phyloP scores from a whole-genome alignment of 495 filamentous ascomycete genomes.

The Jackrogersella multiformis region DNA sequence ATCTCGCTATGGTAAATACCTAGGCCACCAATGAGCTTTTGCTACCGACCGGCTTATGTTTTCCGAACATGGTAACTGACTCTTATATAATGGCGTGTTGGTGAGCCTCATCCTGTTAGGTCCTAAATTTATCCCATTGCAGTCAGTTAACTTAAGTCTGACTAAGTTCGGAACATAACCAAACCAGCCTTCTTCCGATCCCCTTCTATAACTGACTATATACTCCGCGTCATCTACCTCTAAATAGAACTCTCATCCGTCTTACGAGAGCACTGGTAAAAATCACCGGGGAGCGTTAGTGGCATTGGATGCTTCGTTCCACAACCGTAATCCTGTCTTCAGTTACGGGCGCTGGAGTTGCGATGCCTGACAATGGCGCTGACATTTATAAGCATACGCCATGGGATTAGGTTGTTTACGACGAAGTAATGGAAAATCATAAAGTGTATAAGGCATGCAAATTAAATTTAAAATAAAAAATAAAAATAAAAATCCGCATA shows the following conservation, averaged over 20 bases:
- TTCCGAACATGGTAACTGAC: neutral
- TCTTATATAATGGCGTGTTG: neutral
- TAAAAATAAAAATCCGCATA: conserved; percentile 10
- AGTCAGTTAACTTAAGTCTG: neutral
- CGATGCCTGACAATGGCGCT: neutral
- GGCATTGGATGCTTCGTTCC: neutral
- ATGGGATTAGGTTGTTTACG: no score
- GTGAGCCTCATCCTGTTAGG: neutral
- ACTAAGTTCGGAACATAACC: neutral
- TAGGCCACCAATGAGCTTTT: neutral
- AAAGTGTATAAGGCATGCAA: neutral
- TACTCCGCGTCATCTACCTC: conserved; percentile 1
- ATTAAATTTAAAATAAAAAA: neutral
- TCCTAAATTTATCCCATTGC: neutral
- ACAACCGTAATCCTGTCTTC: neutral
- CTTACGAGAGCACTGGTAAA: conserved; percentile 12
- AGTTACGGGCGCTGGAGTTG: neutral
- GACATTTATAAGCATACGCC: neutral
- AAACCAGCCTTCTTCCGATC: no score
- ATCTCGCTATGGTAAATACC: neutral
- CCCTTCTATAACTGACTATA: neutral
- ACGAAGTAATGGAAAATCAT: neutral
- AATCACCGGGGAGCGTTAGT: neutral
- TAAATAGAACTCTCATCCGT: neutral
- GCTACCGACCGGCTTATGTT: neutral